These are phyloP conservation scores for Leccinum subfulvum DNA, from an alignment of 1,284 basidiomycete species.

Conservation along the genomic window DNA sequence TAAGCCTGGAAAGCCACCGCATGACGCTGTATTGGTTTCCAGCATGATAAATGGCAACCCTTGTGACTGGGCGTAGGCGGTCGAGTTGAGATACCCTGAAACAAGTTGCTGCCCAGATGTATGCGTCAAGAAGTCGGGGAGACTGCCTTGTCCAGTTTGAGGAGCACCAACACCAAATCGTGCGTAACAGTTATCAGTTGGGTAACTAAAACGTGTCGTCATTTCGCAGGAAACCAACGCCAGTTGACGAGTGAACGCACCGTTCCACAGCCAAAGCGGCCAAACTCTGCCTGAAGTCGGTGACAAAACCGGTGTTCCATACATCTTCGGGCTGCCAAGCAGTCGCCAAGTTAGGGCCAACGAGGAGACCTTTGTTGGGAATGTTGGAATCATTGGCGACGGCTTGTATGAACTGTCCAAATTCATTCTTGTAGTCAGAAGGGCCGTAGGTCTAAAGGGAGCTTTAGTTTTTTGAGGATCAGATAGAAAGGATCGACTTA, in stretches of 20 bases:
- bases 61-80: not conserved
- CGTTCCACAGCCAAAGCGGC: not conserved
- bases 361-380: not conserved
- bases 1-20: slow-evolving; percentile 61
- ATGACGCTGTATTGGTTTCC: not conserved
- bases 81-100: not conserved
- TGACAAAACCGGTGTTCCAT: not conserved
- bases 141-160: not conserved
- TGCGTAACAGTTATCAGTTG: not conserved
- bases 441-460: not conserved
- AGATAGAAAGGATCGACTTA: not conserved
- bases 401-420: not conserved
- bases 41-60: not conserved
- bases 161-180: not conserved
- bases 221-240: not conserved
- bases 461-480: not conserved
- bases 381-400: not conserved
- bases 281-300: not conserved
- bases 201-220: not conserved
- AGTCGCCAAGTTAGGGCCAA: not conserved
- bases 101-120: not conserved
- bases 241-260: not conserved
- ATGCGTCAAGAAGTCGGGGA: not conserved
- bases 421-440: not conserved
- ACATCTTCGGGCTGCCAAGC: not conserved